phyloP scores from a whole-genome alignment of 2,329 filamentous ascomycete species.

The Fusarium dlaminii region DNA sequence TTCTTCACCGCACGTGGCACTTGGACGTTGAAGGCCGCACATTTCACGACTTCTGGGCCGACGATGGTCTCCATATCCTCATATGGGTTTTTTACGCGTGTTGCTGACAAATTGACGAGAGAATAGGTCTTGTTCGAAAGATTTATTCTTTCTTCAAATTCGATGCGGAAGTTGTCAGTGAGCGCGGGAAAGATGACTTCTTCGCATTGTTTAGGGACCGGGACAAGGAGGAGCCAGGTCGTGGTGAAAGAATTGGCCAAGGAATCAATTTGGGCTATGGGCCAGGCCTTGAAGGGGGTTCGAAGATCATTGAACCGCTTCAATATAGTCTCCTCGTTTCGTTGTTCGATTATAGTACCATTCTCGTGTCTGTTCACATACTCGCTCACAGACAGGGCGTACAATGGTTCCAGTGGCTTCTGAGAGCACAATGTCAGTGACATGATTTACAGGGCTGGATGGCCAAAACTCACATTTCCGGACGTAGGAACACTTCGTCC shows the following conservation, averaged over 20 bases:
- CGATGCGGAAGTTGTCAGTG: conserved; percentile 43
- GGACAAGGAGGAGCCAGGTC: conserved; percentile 48
- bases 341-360: conserved; percentile 48
- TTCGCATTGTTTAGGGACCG: conserved; percentile 28
- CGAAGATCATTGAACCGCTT: conserved; percentile 41
- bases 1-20: conserved; percentile 45
- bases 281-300: conserved; percentile 41
- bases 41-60: conserved; percentile 21
- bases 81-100: conserved; percentile 46
- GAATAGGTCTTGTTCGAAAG: conserved; percentile 35
- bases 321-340: conserved; percentile 44
- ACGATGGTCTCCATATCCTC: conserved; percentile 26
- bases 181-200: conserved; percentile 40
- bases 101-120: conserved; percentile 39
- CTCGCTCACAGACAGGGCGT: conserved; percentile 37
- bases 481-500: neutral
- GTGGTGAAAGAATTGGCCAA: conserved; percentile 43
- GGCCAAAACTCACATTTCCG: conserved; percentile 5
- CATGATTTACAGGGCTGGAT: neutral
- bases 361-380: conserved; percentile 45
- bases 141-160: conserved; percentile 38
- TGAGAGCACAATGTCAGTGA: conserved; percentile 10
- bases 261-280: conserved; percentile 44
- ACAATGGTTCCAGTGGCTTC: conserved; percentile 17
- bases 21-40: conserved; percentile 49